A percentile compares a stretch with the other conserved stretches of the same genome.
Conservation (phyloP, 2,329 filamentous ascomycete species). For the Pezicula radicicola region DNA sequence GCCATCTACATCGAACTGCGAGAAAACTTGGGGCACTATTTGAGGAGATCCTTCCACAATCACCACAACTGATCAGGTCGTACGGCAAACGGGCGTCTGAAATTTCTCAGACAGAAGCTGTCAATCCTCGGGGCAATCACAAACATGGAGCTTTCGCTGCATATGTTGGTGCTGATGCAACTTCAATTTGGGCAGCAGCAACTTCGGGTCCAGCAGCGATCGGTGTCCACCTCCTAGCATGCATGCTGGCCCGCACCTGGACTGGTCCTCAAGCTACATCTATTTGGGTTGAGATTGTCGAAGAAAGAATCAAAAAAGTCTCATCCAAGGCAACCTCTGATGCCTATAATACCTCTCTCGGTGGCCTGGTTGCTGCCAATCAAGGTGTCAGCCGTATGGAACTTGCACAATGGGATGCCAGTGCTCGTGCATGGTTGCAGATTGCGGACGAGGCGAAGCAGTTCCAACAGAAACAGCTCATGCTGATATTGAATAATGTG, state of each 20-base stretch:
- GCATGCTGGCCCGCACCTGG: conserved; percentile 27
- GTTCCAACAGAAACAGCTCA: conserved; percentile 24
- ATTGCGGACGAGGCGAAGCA: conserved; percentile 26
- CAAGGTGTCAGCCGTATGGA: conserved; percentile 21
- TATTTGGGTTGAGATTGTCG: conserved; percentile 26
- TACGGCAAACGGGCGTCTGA: conserved; percentile 8
- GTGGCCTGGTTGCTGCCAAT: conserved; percentile 1
- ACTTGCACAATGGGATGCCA: conserved; percentile 34
- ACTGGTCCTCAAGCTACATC: conserved; percentile 20
- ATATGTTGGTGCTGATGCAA: conserved; percentile 27
- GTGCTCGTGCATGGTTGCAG: conserved; percentile 31
- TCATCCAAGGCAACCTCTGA: too few species aligned
- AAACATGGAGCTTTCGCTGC: conserved; percentile 12
- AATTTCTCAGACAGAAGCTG: not conserved
- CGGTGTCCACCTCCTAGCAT: conserved; percentile 28
- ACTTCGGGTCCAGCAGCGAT: conserved; percentile 29
- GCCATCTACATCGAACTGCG: conserved; percentile 32
- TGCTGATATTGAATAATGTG: conserved; percentile 28
- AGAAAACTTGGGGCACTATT: conserved; percentile 37
- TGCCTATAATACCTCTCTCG: conserved; percentile 3
- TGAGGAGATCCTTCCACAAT: conserved; percentile 26
- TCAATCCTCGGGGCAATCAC: conserved; percentile 11
- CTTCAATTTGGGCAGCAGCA: conserved; percentile 34
- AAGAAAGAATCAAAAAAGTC: conserved; percentile 4
- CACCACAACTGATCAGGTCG: conserved; percentile 6